Evolutionary conservation across 225 moss, liverwort and hornwort genomes (phyloP).

Genomic region (Physcomitrellopsis africana): DNA sequence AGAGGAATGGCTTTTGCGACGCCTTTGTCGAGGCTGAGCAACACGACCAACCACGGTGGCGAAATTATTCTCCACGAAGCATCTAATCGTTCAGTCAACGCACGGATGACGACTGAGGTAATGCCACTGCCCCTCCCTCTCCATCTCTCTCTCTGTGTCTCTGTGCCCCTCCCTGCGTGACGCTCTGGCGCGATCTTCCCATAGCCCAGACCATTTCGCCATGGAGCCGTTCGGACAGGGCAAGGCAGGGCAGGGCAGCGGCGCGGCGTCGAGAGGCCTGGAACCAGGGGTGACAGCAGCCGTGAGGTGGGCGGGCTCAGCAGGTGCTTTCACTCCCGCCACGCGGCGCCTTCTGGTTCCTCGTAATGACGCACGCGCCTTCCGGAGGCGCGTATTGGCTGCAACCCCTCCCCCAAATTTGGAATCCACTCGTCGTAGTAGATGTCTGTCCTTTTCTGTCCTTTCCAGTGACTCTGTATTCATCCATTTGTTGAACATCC

Average conservation of each 20-base stretch:
- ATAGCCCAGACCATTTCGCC: background rate
- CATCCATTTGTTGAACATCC: too few relatives aligned
- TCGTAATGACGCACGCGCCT: constrained; percentile 20
- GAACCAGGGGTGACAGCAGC: constrained; percentile 28
- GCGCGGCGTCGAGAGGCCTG: constrained; percentile 26
- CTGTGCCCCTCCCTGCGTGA: rapidly evolving
- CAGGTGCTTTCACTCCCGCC: background rate
- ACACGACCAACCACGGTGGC: constrained; percentile 1
- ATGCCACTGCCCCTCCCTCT: too few relatives aligned
- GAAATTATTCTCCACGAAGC: constrained; percentile 52
- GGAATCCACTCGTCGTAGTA: too few relatives aligned
- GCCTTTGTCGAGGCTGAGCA: constrained; percentile 17
- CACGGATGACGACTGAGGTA: too few relatives aligned
- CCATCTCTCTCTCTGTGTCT: too few relatives aligned
- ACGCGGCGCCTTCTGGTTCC: background rate
- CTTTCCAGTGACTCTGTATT: too few relatives aligned
- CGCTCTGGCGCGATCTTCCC: background rate
- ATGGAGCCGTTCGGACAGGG: background rate
- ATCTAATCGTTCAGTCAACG: constrained; percentile 40
- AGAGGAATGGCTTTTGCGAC: constrained; percentile 6
- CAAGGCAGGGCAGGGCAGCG: background rate
- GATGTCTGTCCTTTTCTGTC: too few relatives aligned
- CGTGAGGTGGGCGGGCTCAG: constrained; percentile 19
- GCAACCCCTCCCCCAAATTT: too few relatives aligned
- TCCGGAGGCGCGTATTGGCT: too few relatives aligned